A percentile compares a stretch with the other conserved stretches of the same genome.
These are phyloP conservation scores for Fusarium succisae DNA, from an alignment of 2,329 filamentous ascomycete species.

Conservation along the genomic window DNA sequence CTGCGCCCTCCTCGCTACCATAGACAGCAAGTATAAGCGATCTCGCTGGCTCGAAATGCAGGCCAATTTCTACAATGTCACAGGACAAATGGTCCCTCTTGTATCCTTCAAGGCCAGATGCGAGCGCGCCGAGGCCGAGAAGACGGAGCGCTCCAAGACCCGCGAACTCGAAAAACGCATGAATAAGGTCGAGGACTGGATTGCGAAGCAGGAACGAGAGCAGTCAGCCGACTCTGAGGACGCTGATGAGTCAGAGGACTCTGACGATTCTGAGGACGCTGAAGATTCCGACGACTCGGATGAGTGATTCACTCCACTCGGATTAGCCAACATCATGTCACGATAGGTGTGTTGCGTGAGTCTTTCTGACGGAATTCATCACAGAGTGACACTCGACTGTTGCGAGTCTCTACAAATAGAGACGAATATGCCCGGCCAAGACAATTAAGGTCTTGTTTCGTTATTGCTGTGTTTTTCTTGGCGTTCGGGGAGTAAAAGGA, in stretches of 20 bases:
- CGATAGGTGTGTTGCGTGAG: neutral
- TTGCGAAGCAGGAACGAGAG: constrained; percentile 3
- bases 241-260: neutral
- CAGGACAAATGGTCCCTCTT: constrained; percentile 53
- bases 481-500: neutral
- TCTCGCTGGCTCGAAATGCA: constrained; percentile 55
- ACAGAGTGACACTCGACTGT: neutral
- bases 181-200: constrained; percentile 36
- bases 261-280: neutral
- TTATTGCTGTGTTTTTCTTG: neutral
- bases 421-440: neutral
- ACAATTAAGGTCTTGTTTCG: neutral
- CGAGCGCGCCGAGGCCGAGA: constrained; percentile 42
- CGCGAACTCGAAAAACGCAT: neutral
- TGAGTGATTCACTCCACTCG: neutral
- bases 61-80: constrained; percentile 55
- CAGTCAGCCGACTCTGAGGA: neutral
- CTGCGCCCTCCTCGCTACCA: constrained; percentile 48
- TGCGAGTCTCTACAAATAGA: constrained; percentile 2
- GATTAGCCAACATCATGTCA: neutral
- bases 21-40: constrained; percentile 47
- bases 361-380: neutral
- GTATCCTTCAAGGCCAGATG: constrained; percentile 50
- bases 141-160: constrained; percentile 3
- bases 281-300: neutral